A percentile compares a stretch with the other conserved stretches of the same genome.
phyloP scores from a whole-genome alignment of 192 early-diverging fungal genomes.

The Endogone sp. region DNA sequence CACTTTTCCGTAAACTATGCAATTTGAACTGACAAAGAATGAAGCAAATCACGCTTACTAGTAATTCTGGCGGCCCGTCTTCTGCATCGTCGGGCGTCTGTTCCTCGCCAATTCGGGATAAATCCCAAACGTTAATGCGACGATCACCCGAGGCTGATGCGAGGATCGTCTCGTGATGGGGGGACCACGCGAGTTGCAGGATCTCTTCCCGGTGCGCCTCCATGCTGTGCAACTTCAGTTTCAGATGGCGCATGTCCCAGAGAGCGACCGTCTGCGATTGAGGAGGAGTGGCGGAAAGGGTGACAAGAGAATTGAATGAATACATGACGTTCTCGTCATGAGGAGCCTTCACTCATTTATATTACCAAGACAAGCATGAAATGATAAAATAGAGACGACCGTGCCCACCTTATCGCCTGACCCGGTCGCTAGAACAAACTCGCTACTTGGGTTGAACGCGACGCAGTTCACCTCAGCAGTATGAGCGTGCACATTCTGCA shows the following conservation, averaged over 20 bases:
- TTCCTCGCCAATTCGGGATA: slow-evolving; percentile 91
- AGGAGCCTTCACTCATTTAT: slow-evolving; percentile 8
- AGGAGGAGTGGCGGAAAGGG: neutral
- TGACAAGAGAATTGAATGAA: neutral
- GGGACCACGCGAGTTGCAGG: slow-evolving; percentile 90
- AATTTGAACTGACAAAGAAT: neutral
- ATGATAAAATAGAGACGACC: no score
- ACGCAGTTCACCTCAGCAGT: slow-evolving; percentile 92
- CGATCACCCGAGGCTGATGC: slow-evolving; percentile 90
- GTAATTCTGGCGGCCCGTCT: slow-evolving; percentile 93
- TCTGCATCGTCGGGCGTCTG: slow-evolving; percentile 95
- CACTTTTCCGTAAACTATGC: neutral
- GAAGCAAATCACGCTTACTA: slow-evolving; percentile 44
- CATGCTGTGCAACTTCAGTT: slow-evolving; percentile 77
- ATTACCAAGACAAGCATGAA: slow-evolving; percentile 5
- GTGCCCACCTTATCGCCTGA: slow-evolving; percentile 77
- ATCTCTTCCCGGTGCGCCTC: slow-evolving; percentile 91
- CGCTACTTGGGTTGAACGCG: slow-evolving; percentile 88
- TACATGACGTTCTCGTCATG: no score
- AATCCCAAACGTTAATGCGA: slow-evolving; percentile 92
- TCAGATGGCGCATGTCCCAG: slow-evolving; percentile 96
- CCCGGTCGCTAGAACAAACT: slow-evolving; percentile 89
- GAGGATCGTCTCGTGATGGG: slow-evolving; percentile 86
- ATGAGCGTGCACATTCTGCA: slow-evolving; percentile 79
- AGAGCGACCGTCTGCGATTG: slow-evolving; percentile 83